A percentile compares a stretch with the other conserved stretches of the same genome.
These are phyloP conservation scores for Sarocladium oryzae DNA, from an alignment of 2,329 filamentous ascomycete genomes.

Conservation along the genomic window DNA sequence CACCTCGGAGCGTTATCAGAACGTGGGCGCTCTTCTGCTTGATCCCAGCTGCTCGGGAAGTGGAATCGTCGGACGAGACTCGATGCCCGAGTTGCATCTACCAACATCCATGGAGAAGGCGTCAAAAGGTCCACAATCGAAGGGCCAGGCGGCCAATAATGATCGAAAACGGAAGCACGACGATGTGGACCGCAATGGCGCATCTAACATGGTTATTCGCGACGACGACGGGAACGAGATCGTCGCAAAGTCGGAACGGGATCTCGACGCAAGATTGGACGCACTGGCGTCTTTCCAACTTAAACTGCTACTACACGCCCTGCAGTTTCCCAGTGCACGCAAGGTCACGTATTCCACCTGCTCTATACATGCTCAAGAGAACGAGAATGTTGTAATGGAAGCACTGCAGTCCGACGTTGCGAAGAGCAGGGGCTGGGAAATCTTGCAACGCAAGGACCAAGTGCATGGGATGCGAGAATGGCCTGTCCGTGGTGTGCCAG, in stretches of 20 bases:
- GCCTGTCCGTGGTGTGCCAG: slow-evolving; percentile 56
- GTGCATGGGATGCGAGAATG: slow-evolving; percentile 70
- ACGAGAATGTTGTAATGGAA: slow-evolving; percentile 74
- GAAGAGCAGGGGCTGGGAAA: slow-evolving; percentile 62
- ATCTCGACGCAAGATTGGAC: slow-evolving; percentile 57
- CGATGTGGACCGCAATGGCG: slow-evolving; percentile 22
- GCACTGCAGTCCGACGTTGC: slow-evolving; percentile 65
- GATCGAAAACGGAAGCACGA: slow-evolving; percentile 41
- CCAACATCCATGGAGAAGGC: slow-evolving; percentile 24
- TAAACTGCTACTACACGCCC: slow-evolving; percentile 73
- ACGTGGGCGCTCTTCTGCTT: slow-evolving; percentile 76
- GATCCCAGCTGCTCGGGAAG: slow-evolving; percentile 96
- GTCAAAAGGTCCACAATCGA: slow-evolving; percentile 15
- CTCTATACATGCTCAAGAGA: slow-evolving; percentile 80
- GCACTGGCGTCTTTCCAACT: slow-evolving; percentile 79
- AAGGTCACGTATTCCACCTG: slow-evolving; percentile 92
- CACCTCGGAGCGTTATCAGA: slow-evolving; percentile 47
- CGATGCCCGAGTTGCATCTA: slow-evolving; percentile 62
- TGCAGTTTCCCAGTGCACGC: slow-evolving; percentile 67
- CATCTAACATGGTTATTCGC: slow-evolving; percentile 31
- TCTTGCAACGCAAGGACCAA: slow-evolving; percentile 67
- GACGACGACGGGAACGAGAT: slow-evolving; percentile 55
- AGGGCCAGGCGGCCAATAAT: slow-evolving; percentile 9
- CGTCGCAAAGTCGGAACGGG: slow-evolving; percentile 44
- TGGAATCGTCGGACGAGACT: slow-evolving; percentile 85